Evolutionary conservation across 1,284 basidiomycete genomes (phyloP), one percentile per base, ranked within the genome.

Genomic region (Ceratobasidium sp.): DNA sequence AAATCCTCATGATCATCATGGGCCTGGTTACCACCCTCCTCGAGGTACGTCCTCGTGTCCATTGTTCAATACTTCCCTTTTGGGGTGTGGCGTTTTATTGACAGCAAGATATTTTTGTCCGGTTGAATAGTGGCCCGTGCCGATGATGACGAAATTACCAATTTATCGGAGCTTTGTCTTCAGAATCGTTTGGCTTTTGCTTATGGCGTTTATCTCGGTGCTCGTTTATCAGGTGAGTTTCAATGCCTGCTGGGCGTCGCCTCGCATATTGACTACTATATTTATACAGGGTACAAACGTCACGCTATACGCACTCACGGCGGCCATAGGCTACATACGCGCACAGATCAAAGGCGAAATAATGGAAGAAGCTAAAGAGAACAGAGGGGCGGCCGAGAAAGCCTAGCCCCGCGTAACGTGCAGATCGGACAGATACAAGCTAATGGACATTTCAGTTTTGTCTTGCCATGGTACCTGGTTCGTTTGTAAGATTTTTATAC

Each of bases 191-290:
- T 75, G 91, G 69, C 83, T 94, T 72, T 77, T 90, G 57, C 81
- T 89, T 75, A 89, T 92, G 78, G 83, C 87, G 0, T 87, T 89
- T 79, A 77, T 92, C n/a, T 83, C 87, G 28, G 84, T 92, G 64
- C 80, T 95, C 66, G 91, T 86, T 79, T 94, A 95, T 82, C 93
- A 95, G 83, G 93, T 91, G 77, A 76, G 85, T 78, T 57, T 32
- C 23, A 7, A 18, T 49, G 52, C 55, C n/a, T 41, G 13, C 11
- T 9, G 21, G 21, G 8, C 44, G 50, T 32, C 50, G 16, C 7
- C 14, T 38, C 44, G 47, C 26, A 23, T 28, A 26, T 18, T n/a
- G 18, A 50, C 28, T 43, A 21, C 44, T 14, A 58, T 35, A 28
- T 47, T 54, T 57, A 21, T 46, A 23, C 73, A 93, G 92, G 92